Evolutionary conservation across 116 monocot genomes (phyloP), one percentile per base, ranked within the genome.

Genomic region (Phalaenopsis hybrid): DNA sequence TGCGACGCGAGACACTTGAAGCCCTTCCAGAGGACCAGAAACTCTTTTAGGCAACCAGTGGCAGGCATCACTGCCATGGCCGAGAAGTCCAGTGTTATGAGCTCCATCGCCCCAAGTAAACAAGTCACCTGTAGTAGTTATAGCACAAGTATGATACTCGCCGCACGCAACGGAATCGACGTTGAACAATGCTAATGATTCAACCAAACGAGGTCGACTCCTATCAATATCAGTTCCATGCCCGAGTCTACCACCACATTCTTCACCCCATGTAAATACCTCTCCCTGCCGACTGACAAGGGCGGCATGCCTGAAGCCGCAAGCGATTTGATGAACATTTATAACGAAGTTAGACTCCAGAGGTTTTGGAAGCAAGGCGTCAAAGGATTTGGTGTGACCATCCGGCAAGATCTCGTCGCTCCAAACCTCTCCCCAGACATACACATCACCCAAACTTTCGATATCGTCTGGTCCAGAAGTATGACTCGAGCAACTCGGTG

Each of bases 261-360:
- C 91, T 72, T 91, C 91, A 45, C 91, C 89, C 89, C 91, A 91
- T 12, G 91, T 91, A 82, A 89, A 91, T 21, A 91, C 87, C 28
- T 89, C 89, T 49, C 85, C 89, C 80, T 91, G 91, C 57, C 89
- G 85, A 2, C 89, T 91, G 83, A 89, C 87, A 75, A 89, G 84
- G 61, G 83, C 91, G 52, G 78, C 87, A 78, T 91, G 86, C 49
- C 91, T 86, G 21, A 63, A 81, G 37, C 88, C 91, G 77, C 91
- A 86, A 49, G 79, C 84, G 17, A 91, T 85, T 37, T 91, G 86
- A 83, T 87, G 83, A 81, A 91, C 88, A 79, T 91, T 89, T 51
- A 91, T 81, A 50, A 88, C 89, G 48, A 91, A 86, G 82, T 85
- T 82, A 23, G 91, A 88, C 67, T 91, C 91, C 23, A 91, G 57